Base-by-base conservation (phyloP, 176 grass and related monocot species). In the Carex parvula region DNA sequence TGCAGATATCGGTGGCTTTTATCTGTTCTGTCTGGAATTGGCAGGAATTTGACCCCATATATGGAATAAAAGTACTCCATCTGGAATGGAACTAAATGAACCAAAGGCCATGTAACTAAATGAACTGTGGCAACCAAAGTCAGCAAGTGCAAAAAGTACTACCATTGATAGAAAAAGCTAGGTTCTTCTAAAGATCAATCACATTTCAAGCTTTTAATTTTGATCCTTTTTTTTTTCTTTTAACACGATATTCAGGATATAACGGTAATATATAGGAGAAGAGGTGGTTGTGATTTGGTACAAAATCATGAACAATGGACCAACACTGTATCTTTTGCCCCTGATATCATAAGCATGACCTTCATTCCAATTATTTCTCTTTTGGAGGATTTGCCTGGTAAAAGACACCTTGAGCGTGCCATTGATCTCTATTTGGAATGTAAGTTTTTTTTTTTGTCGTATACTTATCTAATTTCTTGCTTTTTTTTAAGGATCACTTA, bases 261-360 rank as follows among this genome's bases (percentile, higher is more conserved):
- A 85, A 99, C 96, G 70, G 91, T 99, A 84, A 99, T 99, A 83
- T 99, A 95, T 89, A 90, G 96, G 57, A 99, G 96, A 86, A 99
- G 96, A 76, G 96, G 96, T 68, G 96, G 96, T 81, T 91, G 91
- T 21, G 96, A 94, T 88, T 91, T 99, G 77, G 96, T 99, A 89
- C 96, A 96, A 74, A 95, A 76, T 88, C 92, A 81, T 93, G 86
- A 32, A 76, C 91, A 95, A 16, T 99, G 96, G 96, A 90, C 77
- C 80, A 83, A 60, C 55, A 99, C 96, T 39, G 61, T 99, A 85
- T 14, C 83, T 61, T 89, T 84, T 57, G 89, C 96, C 59, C 96
- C 96, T 87, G 96, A 99, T 91, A 94, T 99, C 84, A 95, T 99
- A 88, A 92, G 87, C 83, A 99, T 99, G 91, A 95, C 91, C 63